Conservation (phyloP, 139 green algal genomes). For the Zygnema cylindricum region DNA sequence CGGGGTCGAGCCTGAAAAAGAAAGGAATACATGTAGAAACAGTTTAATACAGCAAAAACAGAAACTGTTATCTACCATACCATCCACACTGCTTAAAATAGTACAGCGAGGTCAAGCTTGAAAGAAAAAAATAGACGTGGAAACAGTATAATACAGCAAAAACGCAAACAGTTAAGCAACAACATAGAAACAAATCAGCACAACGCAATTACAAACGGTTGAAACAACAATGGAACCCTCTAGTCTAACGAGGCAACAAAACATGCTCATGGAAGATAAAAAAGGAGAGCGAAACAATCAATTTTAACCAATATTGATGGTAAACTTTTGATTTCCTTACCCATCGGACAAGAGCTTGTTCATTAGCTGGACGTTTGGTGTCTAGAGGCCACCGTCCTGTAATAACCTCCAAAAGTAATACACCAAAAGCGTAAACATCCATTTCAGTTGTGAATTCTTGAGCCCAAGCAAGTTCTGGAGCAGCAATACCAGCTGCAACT, state of each 20-base stretch:
- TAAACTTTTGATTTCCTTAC: too few species aligned
- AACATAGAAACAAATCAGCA: too few species aligned
- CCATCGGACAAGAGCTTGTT: slow-evolving; percentile 44
- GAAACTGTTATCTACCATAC: too few species aligned
- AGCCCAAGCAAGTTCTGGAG: slow-evolving; percentile 42
- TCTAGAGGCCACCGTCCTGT: slow-evolving; percentile 25
- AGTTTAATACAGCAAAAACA: not conserved
- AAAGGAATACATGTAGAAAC: not conserved
- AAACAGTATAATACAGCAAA: too few species aligned
- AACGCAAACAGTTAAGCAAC: too few species aligned
- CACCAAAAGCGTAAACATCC: slow-evolving; percentile 47
- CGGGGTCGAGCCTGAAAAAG: slow-evolving; percentile 22
- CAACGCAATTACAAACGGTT: too few species aligned
- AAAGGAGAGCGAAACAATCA: not conserved
- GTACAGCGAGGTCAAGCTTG: too few species aligned
- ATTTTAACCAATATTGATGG: too few species aligned
- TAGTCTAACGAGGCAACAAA: too few species aligned
- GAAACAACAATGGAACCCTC: too few species aligned
- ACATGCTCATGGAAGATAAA: not conserved
- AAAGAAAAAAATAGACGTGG: too few species aligned
- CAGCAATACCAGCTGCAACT: slow-evolving; percentile 37
- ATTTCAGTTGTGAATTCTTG: not conserved
- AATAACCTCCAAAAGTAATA: slow-evolving; percentile 43
- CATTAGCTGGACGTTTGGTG: slow-evolving; percentile 19
- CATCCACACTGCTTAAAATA: too few species aligned